Conservation (phyloP, 208 protist species). For the Trypanosoma scelopori region DNA sequence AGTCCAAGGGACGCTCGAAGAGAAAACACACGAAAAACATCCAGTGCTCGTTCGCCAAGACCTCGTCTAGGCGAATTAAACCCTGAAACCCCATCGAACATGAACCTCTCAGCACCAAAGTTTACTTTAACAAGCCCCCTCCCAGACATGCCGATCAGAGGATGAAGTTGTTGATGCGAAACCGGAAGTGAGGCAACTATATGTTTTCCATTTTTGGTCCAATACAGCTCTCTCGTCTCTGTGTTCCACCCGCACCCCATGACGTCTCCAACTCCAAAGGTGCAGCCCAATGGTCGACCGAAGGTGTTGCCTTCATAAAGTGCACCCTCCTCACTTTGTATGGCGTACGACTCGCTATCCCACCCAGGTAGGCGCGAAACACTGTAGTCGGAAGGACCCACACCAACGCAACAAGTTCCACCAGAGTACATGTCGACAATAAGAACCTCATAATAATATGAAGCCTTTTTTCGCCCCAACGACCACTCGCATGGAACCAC, state of each 20-base stretch:
- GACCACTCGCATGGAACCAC: constrained; percentile 64
- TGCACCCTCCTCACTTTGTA: constrained; percentile 73
- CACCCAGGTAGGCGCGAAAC: constrained; percentile 82
- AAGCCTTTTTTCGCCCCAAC: constrained; percentile 11
- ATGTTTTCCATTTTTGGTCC: constrained; percentile 81
- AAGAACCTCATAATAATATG: constrained; percentile 87
- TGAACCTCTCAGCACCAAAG: constrained; percentile 76
- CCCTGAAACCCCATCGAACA: constrained; percentile 34
- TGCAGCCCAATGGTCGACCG: constrained; percentile 50
- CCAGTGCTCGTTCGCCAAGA: constrained; percentile 52
- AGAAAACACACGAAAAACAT: constrained; percentile 79
- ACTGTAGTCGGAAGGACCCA: constrained; percentile 77
- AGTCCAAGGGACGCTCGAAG: constrained; percentile 58
- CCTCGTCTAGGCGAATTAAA: neutral
- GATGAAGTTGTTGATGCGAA: constrained; percentile 36
- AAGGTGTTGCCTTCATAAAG: constrained; percentile 58
- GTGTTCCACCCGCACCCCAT: constrained; percentile 86
- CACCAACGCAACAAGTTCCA: constrained; percentile 65
- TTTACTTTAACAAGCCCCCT: constrained; percentile 76
- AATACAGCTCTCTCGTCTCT: constrained; percentile 63
- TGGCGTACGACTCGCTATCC: constrained; percentile 70
- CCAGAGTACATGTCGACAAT: constrained; percentile 69
- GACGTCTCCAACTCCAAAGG: constrained; percentile 75
- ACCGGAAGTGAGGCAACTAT: constrained; percentile 38
- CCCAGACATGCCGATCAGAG: constrained; percentile 80